These are phyloP conservation scores for Actinidia polygama DNA, from an alignment of 179 eudicot species.

Conservation along the genomic window DNA sequence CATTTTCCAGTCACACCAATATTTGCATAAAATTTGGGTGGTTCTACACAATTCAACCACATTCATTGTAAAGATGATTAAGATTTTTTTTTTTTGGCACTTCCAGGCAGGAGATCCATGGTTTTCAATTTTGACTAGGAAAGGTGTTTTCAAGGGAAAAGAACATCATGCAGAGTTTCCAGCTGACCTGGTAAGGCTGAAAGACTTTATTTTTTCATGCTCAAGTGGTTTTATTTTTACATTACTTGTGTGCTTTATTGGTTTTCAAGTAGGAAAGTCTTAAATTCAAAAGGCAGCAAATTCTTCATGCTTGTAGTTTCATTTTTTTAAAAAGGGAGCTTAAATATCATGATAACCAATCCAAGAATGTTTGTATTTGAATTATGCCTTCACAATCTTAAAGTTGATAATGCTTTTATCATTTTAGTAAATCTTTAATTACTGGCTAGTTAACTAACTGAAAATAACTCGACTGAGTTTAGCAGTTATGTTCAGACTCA, in stretches of 20 bases:
- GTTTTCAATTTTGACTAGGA: constrained; percentile 80
- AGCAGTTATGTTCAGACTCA: background rate
- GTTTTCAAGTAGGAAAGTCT: background rate
- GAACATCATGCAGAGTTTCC: constrained; percentile 60
- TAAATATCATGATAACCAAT: too few relatives aligned
- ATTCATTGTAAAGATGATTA: background rate
- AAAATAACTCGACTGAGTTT: too few relatives aligned
- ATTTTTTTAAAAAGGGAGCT: too few relatives aligned
- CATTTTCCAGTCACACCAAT: background rate
- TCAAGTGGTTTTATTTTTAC: background rate
- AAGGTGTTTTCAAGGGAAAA: constrained; percentile 76
- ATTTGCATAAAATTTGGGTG: background rate
- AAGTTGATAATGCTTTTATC: too few relatives aligned
- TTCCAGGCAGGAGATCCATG: constrained; percentile 79
- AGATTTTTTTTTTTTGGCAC: background rate
- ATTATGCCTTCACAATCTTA: background rate
- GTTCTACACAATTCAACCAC: background rate
- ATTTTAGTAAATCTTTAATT: too few relatives aligned
- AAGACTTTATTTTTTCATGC: background rate
- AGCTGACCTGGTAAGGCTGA: constrained; percentile 64
- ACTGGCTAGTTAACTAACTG: too few relatives aligned
- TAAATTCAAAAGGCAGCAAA: background rate
- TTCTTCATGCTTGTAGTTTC: too few relatives aligned
- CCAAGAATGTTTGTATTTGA: too few relatives aligned
- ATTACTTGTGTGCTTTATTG: background rate